Evolutionary conservation across 164 flowering plant species (phyloP).

Genomic region (Cinnamomum micranthum): DNA sequence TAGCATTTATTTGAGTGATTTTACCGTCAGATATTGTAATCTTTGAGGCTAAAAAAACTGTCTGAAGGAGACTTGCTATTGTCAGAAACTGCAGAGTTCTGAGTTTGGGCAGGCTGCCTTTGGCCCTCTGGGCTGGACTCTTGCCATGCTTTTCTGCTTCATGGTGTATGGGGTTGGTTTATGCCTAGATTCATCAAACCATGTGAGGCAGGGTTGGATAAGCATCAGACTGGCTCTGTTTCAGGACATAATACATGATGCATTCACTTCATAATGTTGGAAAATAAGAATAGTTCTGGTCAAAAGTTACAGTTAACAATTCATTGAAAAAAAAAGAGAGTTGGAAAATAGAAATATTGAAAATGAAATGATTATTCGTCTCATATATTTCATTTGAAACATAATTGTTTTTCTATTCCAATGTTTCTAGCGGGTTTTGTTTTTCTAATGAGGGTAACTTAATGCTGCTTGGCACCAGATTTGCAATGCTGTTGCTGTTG

Average conservation of each 20-base stretch:
- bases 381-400: no score
- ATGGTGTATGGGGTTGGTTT: neutral
- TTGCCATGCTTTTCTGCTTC: neutral
- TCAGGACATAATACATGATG: no score
- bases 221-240: no score
- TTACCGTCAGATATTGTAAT: neutral
- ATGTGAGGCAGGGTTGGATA: no score
- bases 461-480: slow-evolving; percentile 45
- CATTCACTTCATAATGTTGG: no score
- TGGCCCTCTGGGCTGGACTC: neutral
- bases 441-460: slow-evolving; percentile 6
- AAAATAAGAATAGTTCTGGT: no score
- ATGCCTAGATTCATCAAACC: neutral
- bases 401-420: neutral
- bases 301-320: no score
- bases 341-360: no score
- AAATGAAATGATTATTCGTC: no score
- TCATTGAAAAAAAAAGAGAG: no score
- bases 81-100: neutral
- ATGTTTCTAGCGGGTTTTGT: slow-evolving; percentile 1
- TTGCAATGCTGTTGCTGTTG: slow-evolving; percentile 89
- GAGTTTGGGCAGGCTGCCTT: neutral
- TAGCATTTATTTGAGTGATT: neutral
- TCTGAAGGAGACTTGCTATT: neutral
- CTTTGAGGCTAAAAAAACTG: neutral